Conservation (phyloP, 768 basidiomycete species). For the Stropharia rugosoannulata region DNA sequence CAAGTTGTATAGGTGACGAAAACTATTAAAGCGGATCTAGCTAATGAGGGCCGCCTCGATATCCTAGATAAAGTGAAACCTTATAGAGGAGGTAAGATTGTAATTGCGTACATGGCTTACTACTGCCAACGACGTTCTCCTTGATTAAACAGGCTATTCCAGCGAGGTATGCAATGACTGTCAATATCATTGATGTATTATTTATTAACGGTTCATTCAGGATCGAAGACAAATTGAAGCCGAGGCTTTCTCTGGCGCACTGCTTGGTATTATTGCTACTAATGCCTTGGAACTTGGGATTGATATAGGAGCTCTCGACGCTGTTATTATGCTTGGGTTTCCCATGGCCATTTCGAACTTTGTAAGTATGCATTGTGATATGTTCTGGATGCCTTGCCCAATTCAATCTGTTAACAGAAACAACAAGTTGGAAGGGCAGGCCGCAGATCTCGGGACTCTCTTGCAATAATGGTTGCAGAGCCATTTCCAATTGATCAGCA, state of each 20-base stretch:
- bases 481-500: slow-evolving; percentile 70
- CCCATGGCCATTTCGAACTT: slow-evolving; percentile 80
- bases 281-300: slow-evolving; percentile 90
- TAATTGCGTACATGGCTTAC: neutral
- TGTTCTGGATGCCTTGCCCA: too few relatives aligned
- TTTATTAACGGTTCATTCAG: slow-evolving; percentile 16
- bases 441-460: slow-evolving; percentile 74
- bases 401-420: slow-evolving; percentile 40
- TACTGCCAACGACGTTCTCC: neutral
- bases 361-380: slow-evolving; percentile 38
- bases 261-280: slow-evolving; percentile 86
- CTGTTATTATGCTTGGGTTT: slow-evolving; percentile 87
- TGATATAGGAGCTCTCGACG: slow-evolving; percentile 88
- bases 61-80: slow-evolving; percentile 75
- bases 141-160: slow-evolving; percentile 57
- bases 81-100: slow-evolving; percentile 72
- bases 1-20: slow-evolving; percentile 64
- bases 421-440: slow-evolving; percentile 92
- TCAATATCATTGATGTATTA: neutral
- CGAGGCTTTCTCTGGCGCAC: slow-evolving; percentile 81
- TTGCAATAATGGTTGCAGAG: slow-evolving; percentile 74
- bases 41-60: slow-evolving; percentile 73
- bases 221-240: slow-evolving; percentile 83
- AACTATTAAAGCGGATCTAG: slow-evolving; percentile 65
- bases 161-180: slow-evolving; percentile 45